Evolutionary conservation across 345 rosid genomes (phyloP).

Genomic region (Linum usitatissimum): DNA sequence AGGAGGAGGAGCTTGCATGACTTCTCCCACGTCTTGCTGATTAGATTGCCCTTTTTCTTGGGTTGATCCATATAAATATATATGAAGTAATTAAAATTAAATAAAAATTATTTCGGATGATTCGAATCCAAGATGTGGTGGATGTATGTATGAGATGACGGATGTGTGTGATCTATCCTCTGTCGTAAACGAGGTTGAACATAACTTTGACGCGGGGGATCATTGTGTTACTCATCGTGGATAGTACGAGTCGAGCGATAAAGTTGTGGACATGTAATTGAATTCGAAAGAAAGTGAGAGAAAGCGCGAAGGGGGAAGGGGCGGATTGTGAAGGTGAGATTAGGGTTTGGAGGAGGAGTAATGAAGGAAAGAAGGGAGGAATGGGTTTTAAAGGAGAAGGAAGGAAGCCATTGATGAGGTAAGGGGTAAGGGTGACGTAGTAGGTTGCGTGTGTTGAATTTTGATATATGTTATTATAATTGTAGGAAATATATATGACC

Average conservation of each 20-base stretch:
- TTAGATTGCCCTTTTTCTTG: slow-evolving; percentile 30
- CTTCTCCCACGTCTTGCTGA: slow-evolving; percentile 51
- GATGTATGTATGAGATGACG: too few relatives aligned
- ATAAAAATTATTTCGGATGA: too few relatives aligned
- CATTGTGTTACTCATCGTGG: slow-evolving; percentile 33
- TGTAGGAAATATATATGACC: too few relatives aligned
- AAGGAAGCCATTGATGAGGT: background rate
- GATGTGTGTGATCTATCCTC: slow-evolving; percentile 9
- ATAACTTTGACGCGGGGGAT: slow-evolving; percentile 26
- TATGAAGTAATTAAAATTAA: background rate
- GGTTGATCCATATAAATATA: slow-evolving; percentile 23
- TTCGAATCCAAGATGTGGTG: too few relatives aligned
- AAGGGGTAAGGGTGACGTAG: too few relatives aligned
- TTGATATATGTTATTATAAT: too few relatives aligned
- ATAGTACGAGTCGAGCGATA: background rate
- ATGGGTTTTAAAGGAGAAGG: background rate
- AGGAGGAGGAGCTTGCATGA: slow-evolving; percentile 7
- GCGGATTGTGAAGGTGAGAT: background rate
- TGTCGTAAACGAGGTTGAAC: slow-evolving; percentile 29
- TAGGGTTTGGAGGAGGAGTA: background rate
- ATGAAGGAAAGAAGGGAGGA: background rate
- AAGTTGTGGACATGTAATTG: background rate
- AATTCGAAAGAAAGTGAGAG: background rate
- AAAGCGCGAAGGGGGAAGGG: background rate
- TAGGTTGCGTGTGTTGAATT: too few relatives aligned